Evolutionary conservation across 2,329 filamentous ascomycete species (phyloP), one percentile per base, ranked within the genome.

Genomic region (Leptoxyphium fumago): DNA sequence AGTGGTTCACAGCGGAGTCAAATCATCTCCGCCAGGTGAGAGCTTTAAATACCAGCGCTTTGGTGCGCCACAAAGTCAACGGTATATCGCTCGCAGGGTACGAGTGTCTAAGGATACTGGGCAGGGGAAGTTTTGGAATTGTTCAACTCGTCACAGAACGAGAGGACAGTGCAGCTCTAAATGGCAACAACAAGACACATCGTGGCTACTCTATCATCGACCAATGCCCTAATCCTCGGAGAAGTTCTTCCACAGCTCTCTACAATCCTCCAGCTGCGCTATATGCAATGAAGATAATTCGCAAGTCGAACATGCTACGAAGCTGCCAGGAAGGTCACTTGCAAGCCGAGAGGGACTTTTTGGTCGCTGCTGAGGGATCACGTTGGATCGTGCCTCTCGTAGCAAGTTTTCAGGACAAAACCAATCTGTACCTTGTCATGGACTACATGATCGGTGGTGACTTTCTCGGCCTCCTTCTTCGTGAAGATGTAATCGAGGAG

Each of bases 391-490:
- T 96, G 2, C 84, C 88, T 1, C 68, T 98, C 30, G 74, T 94
- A 42, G 74, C 84, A 41, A 91, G 86, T 56, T 96, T 96, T 51
- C 86, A 96, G 61, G 91, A 96, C 59, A 68, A 75, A 30, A 73
- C 75, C 38, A 85, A 84, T 53, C 71, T 98, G 5, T 96, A 96
- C 55, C 75, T 98, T 5, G 83, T 95, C 43, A 95, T 96, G 87
- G 88, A 96, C 47, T 98, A 94, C 59, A 95, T 95, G 86, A 82
- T 93, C 2, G 91, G 89, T 0, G 89, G 91, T 0, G 89, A 98
- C 60, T 96, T 98, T 52, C 71, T 98, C 0, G 84, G 84, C 1
- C 64, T 95, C 0, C 67, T 98, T 13, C 82, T 95, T 44, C 78
- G 88, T 13, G 84, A 93, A 57, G 87, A 91, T 48, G 76, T 84